Percentiles rank a stretch among this genome's conserved stretches.
Conservation (phyloP, 2,329 filamentous ascomycete species). For the Pseudocercospora eumusae region DNA sequence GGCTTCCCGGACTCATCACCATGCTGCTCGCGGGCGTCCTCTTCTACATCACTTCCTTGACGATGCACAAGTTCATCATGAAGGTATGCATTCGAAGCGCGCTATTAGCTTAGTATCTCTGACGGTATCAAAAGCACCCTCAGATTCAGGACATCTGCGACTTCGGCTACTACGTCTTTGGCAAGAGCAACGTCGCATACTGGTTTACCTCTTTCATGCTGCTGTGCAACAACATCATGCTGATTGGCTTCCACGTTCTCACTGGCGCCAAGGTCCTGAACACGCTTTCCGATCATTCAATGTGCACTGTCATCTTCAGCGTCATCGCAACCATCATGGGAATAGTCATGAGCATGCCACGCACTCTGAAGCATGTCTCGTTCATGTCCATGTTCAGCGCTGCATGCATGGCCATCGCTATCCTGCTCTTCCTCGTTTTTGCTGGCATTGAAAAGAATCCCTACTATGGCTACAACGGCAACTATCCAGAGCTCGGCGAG, state of each 20-base stretch:
- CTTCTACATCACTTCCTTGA: slow-evolving; percentile 55
- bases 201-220: slow-evolving; percentile 51
- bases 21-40: slow-evolving; percentile 50
- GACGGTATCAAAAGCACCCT: slow-evolving; percentile 37
- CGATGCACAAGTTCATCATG: slow-evolving; percentile 57
- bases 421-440: slow-evolving; percentile 54
- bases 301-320: slow-evolving; percentile 53
- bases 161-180: slow-evolving; percentile 53
- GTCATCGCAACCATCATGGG: slow-evolving; percentile 52
- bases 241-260: slow-evolving; percentile 55
- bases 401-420: slow-evolving; percentile 52
- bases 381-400: slow-evolving; percentile 56
- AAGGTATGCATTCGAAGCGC: slow-evolving; percentile 32
- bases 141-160: slow-evolving; percentile 55
- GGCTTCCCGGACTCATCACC: slow-evolving; percentile 51
- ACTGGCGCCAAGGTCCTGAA: slow-evolving; percentile 54
- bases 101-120: too few relatives aligned
- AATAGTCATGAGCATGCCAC: slow-evolving; percentile 49
- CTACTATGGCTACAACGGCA: slow-evolving; percentile 49
- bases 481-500: slow-evolving; percentile 47
- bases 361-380: slow-evolving; percentile 51
- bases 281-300: slow-evolving; percentile 52
- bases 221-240: slow-evolving; percentile 55
- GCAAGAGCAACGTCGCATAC: slow-evolving; percentile 48
- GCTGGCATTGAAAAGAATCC: slow-evolving; percentile 50